Percentiles rank a stretch among this genome's conserved stretches.
Evolutionary conservation across 2,329 filamentous ascomycete genomes (phyloP).

Genomic region (Botrytis byssoidea): DNA sequence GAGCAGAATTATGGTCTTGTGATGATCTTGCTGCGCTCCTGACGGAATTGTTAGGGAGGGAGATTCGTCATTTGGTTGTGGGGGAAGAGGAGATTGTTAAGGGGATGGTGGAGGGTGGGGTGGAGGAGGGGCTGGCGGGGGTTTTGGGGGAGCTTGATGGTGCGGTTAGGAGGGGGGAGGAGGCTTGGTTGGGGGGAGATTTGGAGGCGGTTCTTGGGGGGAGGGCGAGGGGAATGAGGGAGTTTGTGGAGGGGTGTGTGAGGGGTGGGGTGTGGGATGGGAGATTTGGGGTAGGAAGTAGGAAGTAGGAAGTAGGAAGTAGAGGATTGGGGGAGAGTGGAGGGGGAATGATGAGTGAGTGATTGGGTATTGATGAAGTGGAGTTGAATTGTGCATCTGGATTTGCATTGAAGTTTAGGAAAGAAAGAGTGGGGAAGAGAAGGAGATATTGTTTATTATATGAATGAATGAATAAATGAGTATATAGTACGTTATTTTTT

Average conservation of each 20-base stretch:
- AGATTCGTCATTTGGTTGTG: not conserved
- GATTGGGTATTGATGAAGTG: not conserved
- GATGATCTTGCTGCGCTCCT: not conserved
- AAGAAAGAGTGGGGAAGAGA: not conserved
- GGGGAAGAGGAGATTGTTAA: not conserved
- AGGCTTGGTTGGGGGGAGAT: not conserved
- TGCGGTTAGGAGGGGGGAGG: constrained; percentile 2
- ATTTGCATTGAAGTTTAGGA: not conserved
- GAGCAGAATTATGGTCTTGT: constrained; percentile 35
- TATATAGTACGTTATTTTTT: no score
- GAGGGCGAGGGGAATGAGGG: not conserved
- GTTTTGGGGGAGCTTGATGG: constrained; percentile 7
- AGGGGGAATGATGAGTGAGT: not conserved
- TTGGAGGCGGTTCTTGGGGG: not conserved
- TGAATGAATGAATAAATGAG: no score
- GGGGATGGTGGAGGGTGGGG: not conserved
- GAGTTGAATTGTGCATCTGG: not conserved
- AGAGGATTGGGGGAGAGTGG: not conserved
- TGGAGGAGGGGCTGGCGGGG: not conserved
- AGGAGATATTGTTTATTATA: not conserved
- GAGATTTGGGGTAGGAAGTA: not conserved
- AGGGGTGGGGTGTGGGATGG: not conserved
- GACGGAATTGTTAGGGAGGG: not conserved
- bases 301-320: no score
- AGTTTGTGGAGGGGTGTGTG: constrained; percentile 11